Evolutionary conservation across 1,284 basidiomycete genomes (phyloP), one percentile per base, ranked within the genome.

Genomic region (Fomitiporia mediterranea): DNA sequence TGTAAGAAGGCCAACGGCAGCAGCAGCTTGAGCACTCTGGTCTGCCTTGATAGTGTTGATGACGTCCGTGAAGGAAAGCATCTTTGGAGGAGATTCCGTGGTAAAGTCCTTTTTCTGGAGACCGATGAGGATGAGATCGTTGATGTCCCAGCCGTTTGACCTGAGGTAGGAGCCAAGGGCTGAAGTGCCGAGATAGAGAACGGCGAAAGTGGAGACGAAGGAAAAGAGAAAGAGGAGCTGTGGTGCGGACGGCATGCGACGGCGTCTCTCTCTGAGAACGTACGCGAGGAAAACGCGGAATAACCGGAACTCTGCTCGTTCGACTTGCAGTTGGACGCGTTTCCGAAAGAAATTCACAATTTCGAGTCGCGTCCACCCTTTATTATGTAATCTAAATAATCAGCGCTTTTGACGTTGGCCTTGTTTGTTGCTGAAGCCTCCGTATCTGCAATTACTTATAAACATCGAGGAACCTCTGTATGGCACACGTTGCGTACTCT

Each of bases 61-160:
- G 61, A 65, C 65, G 46, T 44, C 51, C 27, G 52, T 51, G 30
- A 62, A 46, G 30, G 55, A 63, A 35, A 51, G 55, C 61, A 38
- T 63, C 65, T 66, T 54, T 66, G 47, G 44, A 64, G 60, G 17
- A 56, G 51, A 37, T 63, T 62, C 53, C 43, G 37, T 39, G 46
- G 28, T 43, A 21, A 40, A 55, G 40, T 65, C 64, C 34, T 65
- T 65, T 48, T 69, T 67, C 53, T 76, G 74, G 51, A 84, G 72
- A 54, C 84, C 85, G 47, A 84, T 68, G 66, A 88, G 82, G 61
- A 88, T 84, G 67, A 88, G 65, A 21, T 78, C 69, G 34, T 76
- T 71, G 61, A 82, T 46, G 70, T 81, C 72, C 76, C 81, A 83
- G 62, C 82, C 84, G 15, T 77, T 76, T 4, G 72, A 74, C 17